These are phyloP conservation scores for Cordyceps farinosa DNA, from an alignment of 2,329 filamentous ascomycete genomes.

Conservation along the genomic window DNA sequence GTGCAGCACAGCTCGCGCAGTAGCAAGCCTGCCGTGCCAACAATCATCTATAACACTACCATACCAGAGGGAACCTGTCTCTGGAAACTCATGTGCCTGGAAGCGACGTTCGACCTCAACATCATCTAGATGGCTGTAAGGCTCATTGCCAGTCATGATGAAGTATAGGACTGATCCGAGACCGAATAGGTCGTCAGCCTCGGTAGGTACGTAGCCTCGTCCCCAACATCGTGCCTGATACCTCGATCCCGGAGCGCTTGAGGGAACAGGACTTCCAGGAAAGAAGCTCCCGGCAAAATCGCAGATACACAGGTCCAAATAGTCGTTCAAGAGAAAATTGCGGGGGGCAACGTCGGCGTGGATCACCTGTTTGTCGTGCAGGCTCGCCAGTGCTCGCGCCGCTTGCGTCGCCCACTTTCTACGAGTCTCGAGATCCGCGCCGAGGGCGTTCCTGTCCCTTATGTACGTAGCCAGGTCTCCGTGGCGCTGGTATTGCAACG, in stretches of 20 bases:
- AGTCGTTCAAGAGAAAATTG: conserved; percentile 36
- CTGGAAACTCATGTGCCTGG: conserved; percentile 2
- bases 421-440: conserved; percentile 20
- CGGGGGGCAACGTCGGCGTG: conserved; percentile 39
- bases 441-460: neutral
- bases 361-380: conserved; percentile 36
- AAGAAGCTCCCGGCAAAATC: conserved; percentile 35
- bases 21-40: conserved; percentile 4
- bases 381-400: conserved; percentile 31
- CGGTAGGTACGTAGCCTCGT: conserved; percentile 25
- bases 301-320: conserved; percentile 34
- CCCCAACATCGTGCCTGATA: conserved; percentile 26
- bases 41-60: conserved; percentile 1
- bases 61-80: neutral
- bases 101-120: conserved; percentile 25
- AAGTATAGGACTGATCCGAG: conserved; percentile 34
- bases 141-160: conserved; percentile 31
- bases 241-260: conserved; percentile 23
- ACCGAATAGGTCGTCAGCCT: conserved; percentile 30
- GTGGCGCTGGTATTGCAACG: conserved; percentile 27
- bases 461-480: conserved; percentile 27
- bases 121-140: conserved; percentile 29
- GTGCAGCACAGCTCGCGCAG: neutral
- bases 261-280: conserved; percentile 23
- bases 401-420: conserved; percentile 31